phyloP scores from a whole-genome alignment of 169 alveolate genomes.

The Perkinsus marinus region DNA sequence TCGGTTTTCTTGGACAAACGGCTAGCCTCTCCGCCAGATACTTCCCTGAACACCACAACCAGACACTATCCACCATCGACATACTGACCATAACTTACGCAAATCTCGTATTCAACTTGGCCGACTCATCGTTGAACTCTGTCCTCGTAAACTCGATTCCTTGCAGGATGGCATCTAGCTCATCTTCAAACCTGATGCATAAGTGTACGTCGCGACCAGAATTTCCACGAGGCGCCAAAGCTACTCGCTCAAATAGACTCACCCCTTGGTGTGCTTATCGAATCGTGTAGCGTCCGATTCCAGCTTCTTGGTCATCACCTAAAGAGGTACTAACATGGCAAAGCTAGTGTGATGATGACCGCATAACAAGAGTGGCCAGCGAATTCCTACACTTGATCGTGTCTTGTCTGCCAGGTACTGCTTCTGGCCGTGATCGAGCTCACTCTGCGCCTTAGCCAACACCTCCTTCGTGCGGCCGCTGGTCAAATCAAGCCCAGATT shows the following conservation, averaged over 20 bases:
- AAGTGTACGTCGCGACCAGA: neutral
- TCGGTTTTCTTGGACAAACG: neutral
- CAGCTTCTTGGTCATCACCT: neutral
- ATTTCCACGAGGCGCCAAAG: too few relatives aligned
- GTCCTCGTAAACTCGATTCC: neutral
- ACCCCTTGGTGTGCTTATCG: neutral
- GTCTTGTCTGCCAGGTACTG: neutral
- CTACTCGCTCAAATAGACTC: neutral
- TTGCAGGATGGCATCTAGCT: neutral
- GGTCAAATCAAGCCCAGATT: neutral
- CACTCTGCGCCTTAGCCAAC: neutral
- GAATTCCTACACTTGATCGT: neutral
- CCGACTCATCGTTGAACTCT: neutral
- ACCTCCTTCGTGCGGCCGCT: neutral
- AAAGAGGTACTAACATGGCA: neutral
- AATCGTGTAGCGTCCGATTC: neutral
- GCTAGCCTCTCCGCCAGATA: neutral
- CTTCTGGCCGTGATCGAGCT: neutral
- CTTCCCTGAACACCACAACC: neutral
- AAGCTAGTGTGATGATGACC: too few relatives aligned
- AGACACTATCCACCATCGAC: neutral
- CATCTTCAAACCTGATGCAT: neutral
- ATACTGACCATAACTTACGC: neutral
- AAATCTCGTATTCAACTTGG: neutral
- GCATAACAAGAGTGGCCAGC: too few relatives aligned